phyloP scores from a whole-genome alignment of 768 basidiomycete species.

The Floccularia luteovirens region DNA sequence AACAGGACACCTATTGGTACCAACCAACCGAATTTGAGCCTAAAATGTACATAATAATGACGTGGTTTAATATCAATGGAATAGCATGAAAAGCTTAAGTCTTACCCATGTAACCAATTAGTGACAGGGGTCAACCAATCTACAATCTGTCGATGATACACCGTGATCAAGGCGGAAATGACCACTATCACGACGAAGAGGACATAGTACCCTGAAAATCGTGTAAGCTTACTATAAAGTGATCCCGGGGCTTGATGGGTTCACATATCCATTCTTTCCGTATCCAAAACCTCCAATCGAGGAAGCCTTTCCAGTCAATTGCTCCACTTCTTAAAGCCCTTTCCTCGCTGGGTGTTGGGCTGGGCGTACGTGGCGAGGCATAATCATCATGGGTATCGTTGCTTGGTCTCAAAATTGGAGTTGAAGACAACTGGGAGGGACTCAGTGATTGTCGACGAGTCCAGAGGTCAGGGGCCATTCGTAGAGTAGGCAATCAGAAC shows the following conservation, averaged over 20 bases:
- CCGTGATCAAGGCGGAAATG: constrained; percentile 42
- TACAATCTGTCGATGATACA: constrained; percentile 71
- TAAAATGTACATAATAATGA: constrained; percentile 16
- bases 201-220: constrained; percentile 41
- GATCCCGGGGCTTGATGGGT: constrained; percentile 13
- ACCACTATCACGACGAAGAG: constrained; percentile 36
- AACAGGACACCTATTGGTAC: constrained; percentile 80
- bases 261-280: constrained; percentile 49
- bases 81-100: constrained; percentile 7
- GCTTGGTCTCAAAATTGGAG: no score
- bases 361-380: constrained; percentile 37
- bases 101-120: constrained; percentile 55
- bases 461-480: no score
- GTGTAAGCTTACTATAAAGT: neutral
- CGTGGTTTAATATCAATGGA: constrained; percentile 2
- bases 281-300: constrained; percentile 43
- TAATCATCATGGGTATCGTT: no score
- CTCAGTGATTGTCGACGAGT: no score
- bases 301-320: constrained; percentile 36
- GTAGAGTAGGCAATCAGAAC: no score
- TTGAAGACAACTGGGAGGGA: no score
- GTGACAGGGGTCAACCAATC: constrained; percentile 60
- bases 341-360: constrained; percentile 57
- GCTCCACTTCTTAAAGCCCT: constrained; percentile 33
- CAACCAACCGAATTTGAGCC: constrained; percentile 55